Conservation (phyloP, 2,329 filamentous ascomycete genomes). For the Colletotrichum chrysophilum region DNA sequence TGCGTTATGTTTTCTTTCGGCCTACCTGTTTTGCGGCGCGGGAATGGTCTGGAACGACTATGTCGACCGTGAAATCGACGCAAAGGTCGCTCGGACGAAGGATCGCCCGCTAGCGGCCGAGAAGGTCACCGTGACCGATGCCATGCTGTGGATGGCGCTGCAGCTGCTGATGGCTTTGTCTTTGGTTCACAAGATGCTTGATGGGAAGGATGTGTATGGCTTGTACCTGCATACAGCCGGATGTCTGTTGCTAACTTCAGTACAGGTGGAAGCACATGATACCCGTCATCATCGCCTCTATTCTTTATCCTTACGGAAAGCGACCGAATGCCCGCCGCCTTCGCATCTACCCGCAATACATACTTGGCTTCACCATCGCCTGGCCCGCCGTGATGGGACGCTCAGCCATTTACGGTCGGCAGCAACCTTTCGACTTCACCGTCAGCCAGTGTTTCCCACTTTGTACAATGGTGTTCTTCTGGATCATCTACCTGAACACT, state of each 20-base stretch:
- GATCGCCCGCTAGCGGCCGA: constrained; percentile 29
- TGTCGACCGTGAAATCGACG: constrained; percentile 32
- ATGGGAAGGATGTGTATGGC: constrained; percentile 16
- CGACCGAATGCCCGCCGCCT: constrained; percentile 23
- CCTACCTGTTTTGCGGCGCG: constrained; percentile 31
- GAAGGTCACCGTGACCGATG: constrained; percentile 25
- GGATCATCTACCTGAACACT: constrained; percentile 30
- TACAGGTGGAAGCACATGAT: constrained; percentile 25
- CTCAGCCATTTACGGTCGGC: constrained; percentile 22
- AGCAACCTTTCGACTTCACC: constrained; percentile 24
- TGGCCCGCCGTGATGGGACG: constrained; percentile 27
- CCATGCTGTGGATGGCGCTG: constrained; percentile 21
- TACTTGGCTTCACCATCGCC: constrained; percentile 26
- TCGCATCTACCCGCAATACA: constrained; percentile 27
- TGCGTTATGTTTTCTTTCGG: constrained; percentile 25
- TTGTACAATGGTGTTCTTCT: constrained; percentile 29
- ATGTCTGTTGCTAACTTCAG: background rate
- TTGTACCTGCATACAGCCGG: background rate
- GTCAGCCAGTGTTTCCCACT: constrained; percentile 23
- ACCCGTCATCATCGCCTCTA: constrained; percentile 22
- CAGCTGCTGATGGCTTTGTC: constrained; percentile 13
- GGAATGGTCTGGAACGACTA: constrained; percentile 36
- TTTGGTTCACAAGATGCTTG: constrained; percentile 11
- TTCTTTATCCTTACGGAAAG: constrained; percentile 28
- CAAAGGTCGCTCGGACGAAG: constrained; percentile 31